Conservation (phyloP, 352 stramenopile species). For the Phytophthora meadii region DNA sequence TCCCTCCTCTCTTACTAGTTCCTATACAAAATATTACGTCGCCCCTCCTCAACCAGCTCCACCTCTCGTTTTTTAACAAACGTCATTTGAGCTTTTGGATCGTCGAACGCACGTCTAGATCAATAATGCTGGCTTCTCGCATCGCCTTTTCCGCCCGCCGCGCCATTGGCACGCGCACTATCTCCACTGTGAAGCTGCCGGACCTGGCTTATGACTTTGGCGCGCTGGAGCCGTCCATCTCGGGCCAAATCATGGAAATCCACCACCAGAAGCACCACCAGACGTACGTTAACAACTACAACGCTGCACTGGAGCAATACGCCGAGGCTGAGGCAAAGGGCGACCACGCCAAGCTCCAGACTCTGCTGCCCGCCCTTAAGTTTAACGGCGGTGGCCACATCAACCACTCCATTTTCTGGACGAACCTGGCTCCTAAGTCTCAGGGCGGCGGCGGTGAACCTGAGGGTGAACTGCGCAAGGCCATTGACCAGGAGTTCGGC, state of each 20-base stretch:
- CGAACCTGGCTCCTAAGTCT: conserved; percentile 91
- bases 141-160: conserved; percentile 18
- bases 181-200: conserved; percentile 81
- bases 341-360: conserved; percentile 93
- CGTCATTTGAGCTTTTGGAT: conserved; percentile 43
- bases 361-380: conserved; percentile 92
- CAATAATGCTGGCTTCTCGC: conserved; percentile 32
- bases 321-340: conserved; percentile 86
- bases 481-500: conserved; percentile 94
- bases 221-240: conserved; percentile 89
- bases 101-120: conserved; percentile 2
- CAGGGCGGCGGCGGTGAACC: conserved; percentile 85
- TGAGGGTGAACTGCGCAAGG: conserved; percentile 83
- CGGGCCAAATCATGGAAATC: conserved; percentile 92
- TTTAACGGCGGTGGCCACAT: conserved; percentile 99
- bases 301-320: conserved; percentile 94
- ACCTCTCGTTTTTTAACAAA: conserved; percentile 39
- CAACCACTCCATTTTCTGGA: conserved; percentile 99
- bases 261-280: conserved; percentile 98
- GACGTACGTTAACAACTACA: conserved; percentile 97
- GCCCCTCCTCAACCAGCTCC: conserved; percentile 19
- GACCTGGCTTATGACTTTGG: conserved; percentile 90
- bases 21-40: conserved; percentile 22
- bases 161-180: conserved; percentile 41
- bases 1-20: neutral